These are phyloP conservation scores for Scenedesmus sp. DNA, from an alignment of 163 green algal species.

Conservation along the genomic window DNA sequence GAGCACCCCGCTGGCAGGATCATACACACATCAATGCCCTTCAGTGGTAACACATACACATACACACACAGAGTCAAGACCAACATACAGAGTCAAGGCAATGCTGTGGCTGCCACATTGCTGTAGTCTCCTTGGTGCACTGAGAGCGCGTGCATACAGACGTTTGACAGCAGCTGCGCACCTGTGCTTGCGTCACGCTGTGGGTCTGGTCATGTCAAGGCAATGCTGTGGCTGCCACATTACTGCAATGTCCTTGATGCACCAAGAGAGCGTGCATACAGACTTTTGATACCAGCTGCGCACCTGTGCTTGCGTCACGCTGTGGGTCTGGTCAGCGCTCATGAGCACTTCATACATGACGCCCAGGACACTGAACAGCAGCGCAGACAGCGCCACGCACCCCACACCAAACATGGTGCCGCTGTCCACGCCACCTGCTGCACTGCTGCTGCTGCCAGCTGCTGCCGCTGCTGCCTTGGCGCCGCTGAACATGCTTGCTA, in stretches of 20 bases:
- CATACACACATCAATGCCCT: no score
- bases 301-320: conserved; percentile 32
- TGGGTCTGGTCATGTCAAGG: neutral
- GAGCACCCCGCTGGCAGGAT: no score
- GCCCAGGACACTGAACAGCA: conserved; percentile 47
- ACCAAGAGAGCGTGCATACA: no score
- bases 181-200: conserved; percentile 26
- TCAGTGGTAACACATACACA: no score
- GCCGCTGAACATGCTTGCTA: neutral
- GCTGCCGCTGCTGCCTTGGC: neutral
- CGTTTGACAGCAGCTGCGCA: neutral
- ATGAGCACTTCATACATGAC: conserved; percentile 41
- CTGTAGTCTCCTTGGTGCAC: no score
- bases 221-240: no score
- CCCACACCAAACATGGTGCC: neutral
- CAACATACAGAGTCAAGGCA: no score
- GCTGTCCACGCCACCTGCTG: neutral
- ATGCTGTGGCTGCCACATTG: no score
- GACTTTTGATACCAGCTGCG: neutral
- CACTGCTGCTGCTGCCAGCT: conserved; percentile 1
- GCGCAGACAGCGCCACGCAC: conserved; percentile 9
- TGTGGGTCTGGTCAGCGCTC: neutral
- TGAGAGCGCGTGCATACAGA: no score
- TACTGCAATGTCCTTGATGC: no score
- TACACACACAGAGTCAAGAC: no score